Conservation (phyloP, 169 alveolate genomes). For the Babesia ovis region DNA sequence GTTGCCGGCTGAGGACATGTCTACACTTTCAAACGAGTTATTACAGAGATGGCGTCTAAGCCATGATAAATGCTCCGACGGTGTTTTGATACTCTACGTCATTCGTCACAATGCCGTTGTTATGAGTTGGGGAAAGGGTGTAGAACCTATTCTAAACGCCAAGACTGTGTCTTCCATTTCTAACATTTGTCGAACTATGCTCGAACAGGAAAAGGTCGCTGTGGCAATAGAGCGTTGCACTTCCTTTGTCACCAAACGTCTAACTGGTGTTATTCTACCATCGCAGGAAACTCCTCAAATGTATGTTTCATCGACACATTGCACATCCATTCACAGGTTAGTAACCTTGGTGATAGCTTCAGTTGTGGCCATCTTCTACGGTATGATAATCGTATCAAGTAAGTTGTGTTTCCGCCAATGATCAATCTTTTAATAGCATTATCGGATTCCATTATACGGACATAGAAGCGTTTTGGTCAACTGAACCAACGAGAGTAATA, state of each 20-base stretch:
- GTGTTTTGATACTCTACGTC: constrained; percentile 44
- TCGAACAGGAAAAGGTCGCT: constrained; percentile 43
- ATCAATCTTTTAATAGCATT: too few species aligned
- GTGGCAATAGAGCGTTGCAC: constrained; percentile 63
- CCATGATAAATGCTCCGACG: constrained; percentile 65
- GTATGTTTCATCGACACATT: constrained; percentile 8
- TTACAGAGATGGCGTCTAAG: constrained; percentile 57
- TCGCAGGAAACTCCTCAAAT: constrained; percentile 66
- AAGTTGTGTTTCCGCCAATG: too few species aligned
- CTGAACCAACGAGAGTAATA: too few species aligned
- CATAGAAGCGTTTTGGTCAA: too few species aligned
- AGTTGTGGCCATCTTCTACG: constrained; percentile 39
- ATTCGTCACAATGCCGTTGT: constrained; percentile 34
- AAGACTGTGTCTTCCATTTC: constrained; percentile 61
- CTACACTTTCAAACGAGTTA: constrained; percentile 51
- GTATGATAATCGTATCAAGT: constrained; percentile 48
- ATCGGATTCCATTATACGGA: too few species aligned
- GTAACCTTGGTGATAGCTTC: constrained; percentile 63
- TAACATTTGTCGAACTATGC: constrained; percentile 47
- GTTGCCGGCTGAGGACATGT: constrained; percentile 51
- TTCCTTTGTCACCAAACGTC: constrained; percentile 32
- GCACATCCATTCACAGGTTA: constrained; percentile 30
- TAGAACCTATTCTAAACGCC: constrained; percentile 61
- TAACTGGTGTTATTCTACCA: constrained; percentile 63
- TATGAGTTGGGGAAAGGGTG: constrained; percentile 63